Conservation (phyloP, 495 filamentous ascomycete genomes). For the Aspergillus coremiiformis region DNA sequence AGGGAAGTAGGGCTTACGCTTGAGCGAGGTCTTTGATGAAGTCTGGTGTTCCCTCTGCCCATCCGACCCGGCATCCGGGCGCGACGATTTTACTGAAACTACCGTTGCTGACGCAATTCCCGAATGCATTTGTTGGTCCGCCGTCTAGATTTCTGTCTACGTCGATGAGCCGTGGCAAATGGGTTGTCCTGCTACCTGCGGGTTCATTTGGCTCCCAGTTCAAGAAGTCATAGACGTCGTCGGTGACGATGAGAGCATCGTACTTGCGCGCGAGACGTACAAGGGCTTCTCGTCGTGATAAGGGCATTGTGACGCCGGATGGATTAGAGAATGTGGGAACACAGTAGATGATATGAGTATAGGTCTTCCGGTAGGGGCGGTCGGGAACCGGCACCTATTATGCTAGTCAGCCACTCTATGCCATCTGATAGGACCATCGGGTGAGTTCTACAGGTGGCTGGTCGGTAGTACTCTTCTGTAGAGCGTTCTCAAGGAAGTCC, state of each 20-base stretch:
- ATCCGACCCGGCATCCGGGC: slow-evolving; percentile 62
- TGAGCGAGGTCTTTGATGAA: slow-evolving; percentile 51
- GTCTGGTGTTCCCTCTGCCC: slow-evolving; percentile 55
- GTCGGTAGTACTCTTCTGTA: neutral
- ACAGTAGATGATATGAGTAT: slow-evolving; percentile 64
- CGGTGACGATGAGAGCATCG: slow-evolving; percentile 59
- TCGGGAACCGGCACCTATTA: slow-evolving; percentile 18
- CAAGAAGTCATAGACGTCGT: slow-evolving; percentile 75
- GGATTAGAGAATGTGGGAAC: slow-evolving; percentile 67
- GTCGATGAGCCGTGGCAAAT: slow-evolving; percentile 56
- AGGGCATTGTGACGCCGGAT: slow-evolving; percentile 53
- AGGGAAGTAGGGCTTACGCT: slow-evolving; percentile 29
- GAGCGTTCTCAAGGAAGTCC: neutral
- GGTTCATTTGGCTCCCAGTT: slow-evolving; percentile 35
- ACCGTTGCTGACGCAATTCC: slow-evolving; percentile 63
- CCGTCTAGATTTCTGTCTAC: slow-evolving; percentile 48
- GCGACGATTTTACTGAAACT: slow-evolving; percentile 64
- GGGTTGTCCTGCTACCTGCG: slow-evolving; percentile 4
- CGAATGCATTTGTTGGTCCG: slow-evolving; percentile 42
- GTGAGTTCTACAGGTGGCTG: neutral
- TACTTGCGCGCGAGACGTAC: slow-evolving; percentile 52
- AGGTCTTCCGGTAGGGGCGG: slow-evolving; percentile 46
- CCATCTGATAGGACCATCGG: neutral
- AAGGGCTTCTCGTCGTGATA: slow-evolving; percentile 43
- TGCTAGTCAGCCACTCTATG: neutral